Base-by-base conservation (phyloP, 2,329 filamentous ascomycete genomes). In the Calonectria hawksworthii region DNA sequence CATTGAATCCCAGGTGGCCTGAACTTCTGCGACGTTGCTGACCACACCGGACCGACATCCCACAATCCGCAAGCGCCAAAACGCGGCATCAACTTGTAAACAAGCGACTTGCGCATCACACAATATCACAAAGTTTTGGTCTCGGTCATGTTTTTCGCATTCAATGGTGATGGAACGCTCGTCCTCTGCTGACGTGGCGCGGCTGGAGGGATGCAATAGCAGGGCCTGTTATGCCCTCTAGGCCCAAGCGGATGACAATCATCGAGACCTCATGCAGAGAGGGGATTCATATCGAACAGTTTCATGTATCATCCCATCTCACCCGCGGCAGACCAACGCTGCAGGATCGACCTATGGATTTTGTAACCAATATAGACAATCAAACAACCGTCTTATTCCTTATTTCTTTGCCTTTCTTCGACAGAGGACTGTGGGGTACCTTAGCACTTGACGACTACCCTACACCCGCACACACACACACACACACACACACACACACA, bases 261-360 rank as follows among this genome's bases (percentile, higher is more conserved):
- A 23, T 47, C 44, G 44, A 63, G 26, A 63, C 34, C 38, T 63
- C 36, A 63, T 63, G 56, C 56, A 63, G n/a, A 41, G 56, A 63
- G 56, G 56, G 23, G 56, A 38, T 63, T 26, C 34, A 21, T 38
- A 36, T 26, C 16, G 34, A 30, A 23, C 13, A 34, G 56, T 63
- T 63, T 63, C 56, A 63, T 41, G 56, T 63, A 63, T 63, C 56
- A 63, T 63, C 56, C 56, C 56, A 63, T 63, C 56, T 44, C 56
- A 63, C 18, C 34, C 18, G n/a, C 34, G 9, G 36, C 36, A 8
- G 23, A 8, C 8, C 16, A 41, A 16, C 44, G 11, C n/a, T 21
- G 26, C 56, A 41, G n/a, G 23, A 41, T 63, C 56, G 14, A 63
- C 34, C 38, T 23, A 41, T 26, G 26, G 38, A 28, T 32, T 30